Evolutionary conservation across 2,329 filamentous ascomycete species (phyloP).

Genomic region (Fusarium buharicum): DNA sequence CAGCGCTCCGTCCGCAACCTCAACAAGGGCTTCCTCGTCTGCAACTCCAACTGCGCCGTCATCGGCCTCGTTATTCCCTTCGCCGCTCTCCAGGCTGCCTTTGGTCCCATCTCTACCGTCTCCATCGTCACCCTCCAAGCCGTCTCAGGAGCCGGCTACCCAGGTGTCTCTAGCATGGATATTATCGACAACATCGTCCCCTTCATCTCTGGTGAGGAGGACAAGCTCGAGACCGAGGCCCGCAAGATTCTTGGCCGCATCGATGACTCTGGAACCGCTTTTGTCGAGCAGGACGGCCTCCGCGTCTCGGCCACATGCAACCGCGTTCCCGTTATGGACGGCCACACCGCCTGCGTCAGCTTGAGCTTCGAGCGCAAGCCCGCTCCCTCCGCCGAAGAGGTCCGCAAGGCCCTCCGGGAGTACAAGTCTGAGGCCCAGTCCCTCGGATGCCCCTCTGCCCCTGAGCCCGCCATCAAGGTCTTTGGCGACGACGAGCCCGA

Average conservation of each 20-base stretch:
- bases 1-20: constrained; percentile 79
- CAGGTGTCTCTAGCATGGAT: constrained; percentile 92
- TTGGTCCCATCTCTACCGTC: constrained; percentile 81
- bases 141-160: constrained; percentile 91
- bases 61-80: constrained; percentile 96
- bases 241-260: constrained; percentile 90
- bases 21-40: constrained; percentile 90
- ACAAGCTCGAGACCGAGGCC: constrained; percentile 94
- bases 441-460: constrained; percentile 88
- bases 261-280: constrained; percentile 76
- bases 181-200: constrained; percentile 96
- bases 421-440: constrained; percentile 86
- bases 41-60: constrained; percentile 98
- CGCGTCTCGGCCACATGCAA: constrained; percentile 90
- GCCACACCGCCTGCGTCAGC: constrained; percentile 94
- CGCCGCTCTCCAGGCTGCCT: constrained; percentile 85
- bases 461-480: constrained; percentile 81
- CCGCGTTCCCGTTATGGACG: constrained; percentile 92
- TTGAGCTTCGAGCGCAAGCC: constrained; percentile 82
- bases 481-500: constrained; percentile 81
- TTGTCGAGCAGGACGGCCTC: constrained; percentile 78
- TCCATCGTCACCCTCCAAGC: constrained; percentile 94
- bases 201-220: constrained; percentile 92
- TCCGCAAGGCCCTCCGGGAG: constrained; percentile 80
- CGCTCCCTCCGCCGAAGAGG: constrained; percentile 77